phyloP scores from a whole-genome alignment of 305 asterid genomes.

The Nicotiana rustica region DNA sequence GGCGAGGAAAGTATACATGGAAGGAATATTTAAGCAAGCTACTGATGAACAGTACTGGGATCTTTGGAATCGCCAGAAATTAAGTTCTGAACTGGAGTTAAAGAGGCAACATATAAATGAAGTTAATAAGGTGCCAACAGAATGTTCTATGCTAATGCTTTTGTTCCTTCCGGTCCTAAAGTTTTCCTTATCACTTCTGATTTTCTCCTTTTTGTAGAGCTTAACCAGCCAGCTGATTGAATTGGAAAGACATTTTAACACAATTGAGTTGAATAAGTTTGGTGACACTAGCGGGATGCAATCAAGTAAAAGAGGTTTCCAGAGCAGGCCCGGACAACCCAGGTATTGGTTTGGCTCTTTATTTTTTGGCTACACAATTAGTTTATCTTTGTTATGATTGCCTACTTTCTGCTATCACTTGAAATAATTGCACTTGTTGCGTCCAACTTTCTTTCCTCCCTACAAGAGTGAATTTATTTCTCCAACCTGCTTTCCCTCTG shows the following conservation, averaged over 20 bases:
- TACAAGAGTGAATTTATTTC: constrained; percentile 2
- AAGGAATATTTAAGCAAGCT: constrained; percentile 88
- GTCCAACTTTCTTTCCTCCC: neutral
- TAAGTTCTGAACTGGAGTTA: constrained; percentile 86
- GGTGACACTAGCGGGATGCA: constrained; percentile 63
- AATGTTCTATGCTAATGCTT: constrained; percentile 32
- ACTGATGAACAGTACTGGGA: constrained; percentile 84
- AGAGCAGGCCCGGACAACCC: constrained; percentile 61
- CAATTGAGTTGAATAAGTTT: constrained; percentile 77
- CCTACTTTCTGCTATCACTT: constrained; percentile 13
- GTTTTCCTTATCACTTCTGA: constrained; percentile 38
- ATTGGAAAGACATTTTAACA: constrained; percentile 90
- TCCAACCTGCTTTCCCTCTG: constrained; percentile 29
- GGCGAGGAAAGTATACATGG: constrained; percentile 83
- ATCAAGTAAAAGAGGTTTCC: constrained; percentile 55
- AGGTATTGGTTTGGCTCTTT: constrained; percentile 58
- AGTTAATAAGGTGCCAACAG: constrained; percentile 66
- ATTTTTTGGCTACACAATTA: constrained; percentile 7
- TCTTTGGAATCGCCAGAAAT: constrained; percentile 89
- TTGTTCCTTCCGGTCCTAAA: constrained; percentile 29
- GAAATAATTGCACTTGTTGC: neutral
- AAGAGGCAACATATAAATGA: constrained; percentile 71
- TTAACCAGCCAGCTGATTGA: constrained; percentile 84
- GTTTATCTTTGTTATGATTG: constrained; percentile 12
- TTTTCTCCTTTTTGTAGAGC: constrained; percentile 53